Evolutionary conservation across 208 protist species (phyloP).

Genomic region (Leishmania lainsoni): DNA sequence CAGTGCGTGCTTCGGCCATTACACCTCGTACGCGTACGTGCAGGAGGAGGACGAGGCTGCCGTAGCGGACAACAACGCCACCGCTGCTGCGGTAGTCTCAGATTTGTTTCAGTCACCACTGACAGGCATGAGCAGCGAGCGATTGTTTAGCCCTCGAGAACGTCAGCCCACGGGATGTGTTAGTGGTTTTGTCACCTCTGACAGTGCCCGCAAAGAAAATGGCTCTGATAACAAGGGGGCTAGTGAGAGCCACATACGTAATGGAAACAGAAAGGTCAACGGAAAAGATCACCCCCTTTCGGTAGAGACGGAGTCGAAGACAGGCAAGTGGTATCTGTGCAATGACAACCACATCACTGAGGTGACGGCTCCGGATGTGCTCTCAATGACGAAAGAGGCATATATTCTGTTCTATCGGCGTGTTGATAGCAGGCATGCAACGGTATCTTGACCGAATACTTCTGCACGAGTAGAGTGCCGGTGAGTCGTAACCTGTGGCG

Average conservation of each 20-base stretch:
- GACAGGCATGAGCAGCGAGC: background rate
- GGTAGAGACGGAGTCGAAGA: background rate
- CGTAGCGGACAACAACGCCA: background rate
- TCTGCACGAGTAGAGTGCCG: background rate
- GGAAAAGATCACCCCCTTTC: background rate
- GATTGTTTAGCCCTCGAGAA: no score
- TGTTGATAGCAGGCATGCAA: background rate
- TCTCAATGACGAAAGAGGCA: constrained; percentile 48
- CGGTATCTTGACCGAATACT: background rate
- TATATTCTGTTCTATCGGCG: constrained; percentile 85
- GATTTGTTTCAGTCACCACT: background rate
- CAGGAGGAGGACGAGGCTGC: constrained; percentile 15
- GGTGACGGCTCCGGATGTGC: constrained; percentile 38
- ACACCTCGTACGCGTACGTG: constrained; percentile 76
- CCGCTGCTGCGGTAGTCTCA: background rate
- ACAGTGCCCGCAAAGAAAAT: background rate
- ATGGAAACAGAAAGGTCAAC: background rate
- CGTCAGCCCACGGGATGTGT: no score
- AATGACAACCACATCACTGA: constrained; percentile 65
- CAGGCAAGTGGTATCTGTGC: constrained; percentile 74
- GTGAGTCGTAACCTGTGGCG: background rate
- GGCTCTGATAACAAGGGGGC: background rate
- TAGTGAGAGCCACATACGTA: background rate
- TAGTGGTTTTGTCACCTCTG: background rate
- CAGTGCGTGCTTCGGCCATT: constrained; percentile 71